A percentile compares a stretch with the other conserved stretches of the same genome.
These are phyloP conservation scores for Oxyria digyna DNA, from an alignment of 148 eudicot species.

Conservation along the genomic window DNA sequence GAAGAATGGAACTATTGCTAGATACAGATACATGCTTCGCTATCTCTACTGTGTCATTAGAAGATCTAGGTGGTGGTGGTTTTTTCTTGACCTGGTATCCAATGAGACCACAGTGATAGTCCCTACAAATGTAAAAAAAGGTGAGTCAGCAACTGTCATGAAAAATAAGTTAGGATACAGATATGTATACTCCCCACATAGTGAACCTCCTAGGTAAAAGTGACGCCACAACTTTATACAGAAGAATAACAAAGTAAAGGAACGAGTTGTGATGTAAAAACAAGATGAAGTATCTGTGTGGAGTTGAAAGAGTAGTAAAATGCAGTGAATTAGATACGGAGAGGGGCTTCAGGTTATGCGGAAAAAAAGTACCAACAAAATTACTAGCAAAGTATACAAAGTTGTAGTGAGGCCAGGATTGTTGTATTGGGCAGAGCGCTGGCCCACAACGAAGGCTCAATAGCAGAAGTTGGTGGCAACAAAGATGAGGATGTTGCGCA, in stretches of 20 bases:
- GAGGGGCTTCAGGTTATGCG: no score
- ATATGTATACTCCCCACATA: not conserved
- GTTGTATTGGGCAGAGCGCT: no score
- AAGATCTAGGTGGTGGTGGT: constrained; percentile 16
- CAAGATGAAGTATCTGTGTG: not conserved
- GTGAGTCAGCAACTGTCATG: not conserved
- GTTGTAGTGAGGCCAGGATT: no score
- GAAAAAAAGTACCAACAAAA: no score
- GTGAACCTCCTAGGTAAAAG: not conserved
- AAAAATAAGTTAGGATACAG: not conserved
- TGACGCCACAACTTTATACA: not conserved
- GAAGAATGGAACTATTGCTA: constrained; percentile 15
- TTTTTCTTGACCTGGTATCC: constrained; percentile 51
- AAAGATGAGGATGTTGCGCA: no score
- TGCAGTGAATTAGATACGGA: not conserved
- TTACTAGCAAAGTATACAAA: no score
- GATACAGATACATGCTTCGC: constrained; percentile 17
- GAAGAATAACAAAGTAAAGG: not conserved
- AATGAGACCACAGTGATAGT: constrained; percentile 67
- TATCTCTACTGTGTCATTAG: constrained; percentile 16
- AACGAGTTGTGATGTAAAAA: no score
- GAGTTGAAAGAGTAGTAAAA: not conserved
- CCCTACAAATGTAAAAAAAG: constrained; percentile 37
- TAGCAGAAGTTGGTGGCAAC: no score
- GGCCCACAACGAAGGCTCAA: no score